A percentile compares a stretch with the other conserved stretches of the same genome.
phyloP scores from a whole-genome alignment of 129 eudicot species.

The Rutidosis leptorrhynchoides region DNA sequence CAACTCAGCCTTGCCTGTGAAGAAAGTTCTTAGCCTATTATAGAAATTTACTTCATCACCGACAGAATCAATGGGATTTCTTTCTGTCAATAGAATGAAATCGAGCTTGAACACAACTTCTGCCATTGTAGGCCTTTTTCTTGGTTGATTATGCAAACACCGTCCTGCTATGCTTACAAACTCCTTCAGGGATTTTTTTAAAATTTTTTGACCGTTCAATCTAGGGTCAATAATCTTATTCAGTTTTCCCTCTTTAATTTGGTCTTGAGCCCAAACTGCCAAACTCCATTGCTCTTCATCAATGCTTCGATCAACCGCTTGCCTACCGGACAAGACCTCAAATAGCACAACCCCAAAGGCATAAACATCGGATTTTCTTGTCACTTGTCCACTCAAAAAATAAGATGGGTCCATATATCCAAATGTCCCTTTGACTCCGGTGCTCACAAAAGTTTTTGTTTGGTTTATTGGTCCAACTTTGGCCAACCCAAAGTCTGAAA shows the following conservation, averaged over 20 bases:
- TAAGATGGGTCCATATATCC: constrained; percentile 49
- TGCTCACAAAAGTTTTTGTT: constrained; percentile 28
- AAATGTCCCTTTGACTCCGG: constrained; percentile 45
- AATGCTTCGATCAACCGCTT: constrained; percentile 34
- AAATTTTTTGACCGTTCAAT: constrained; percentile 22
- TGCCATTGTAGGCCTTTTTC: constrained; percentile 33
- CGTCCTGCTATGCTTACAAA: constrained; percentile 21
- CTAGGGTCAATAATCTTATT: constrained; percentile 19
- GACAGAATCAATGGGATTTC: neutral
- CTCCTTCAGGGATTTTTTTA: constrained; percentile 26
- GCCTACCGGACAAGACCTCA: constrained; percentile 29
- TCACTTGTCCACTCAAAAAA: constrained; percentile 18
- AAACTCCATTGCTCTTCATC: constrained; percentile 36
- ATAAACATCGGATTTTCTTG: constrained; percentile 33
- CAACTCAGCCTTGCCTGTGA: constrained; percentile 1
- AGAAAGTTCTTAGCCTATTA: constrained; percentile 15
- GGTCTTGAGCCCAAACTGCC: constrained; percentile 33
- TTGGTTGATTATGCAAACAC: constrained; percentile 30
- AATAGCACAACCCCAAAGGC: constrained; percentile 34
- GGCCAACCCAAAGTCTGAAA: constrained; percentile 51
- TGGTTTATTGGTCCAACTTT: constrained; percentile 26
- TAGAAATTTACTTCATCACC: constrained; percentile 18
- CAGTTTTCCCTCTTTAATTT: constrained; percentile 20
- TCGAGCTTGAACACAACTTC: constrained; percentile 38
- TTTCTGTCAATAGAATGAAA: constrained; percentile 22